Evolutionary conservation across 176 grass and related monocot species (phyloP), one percentile per base, ranked within the genome.

Genomic region (Triticum timopheevii): DNA sequence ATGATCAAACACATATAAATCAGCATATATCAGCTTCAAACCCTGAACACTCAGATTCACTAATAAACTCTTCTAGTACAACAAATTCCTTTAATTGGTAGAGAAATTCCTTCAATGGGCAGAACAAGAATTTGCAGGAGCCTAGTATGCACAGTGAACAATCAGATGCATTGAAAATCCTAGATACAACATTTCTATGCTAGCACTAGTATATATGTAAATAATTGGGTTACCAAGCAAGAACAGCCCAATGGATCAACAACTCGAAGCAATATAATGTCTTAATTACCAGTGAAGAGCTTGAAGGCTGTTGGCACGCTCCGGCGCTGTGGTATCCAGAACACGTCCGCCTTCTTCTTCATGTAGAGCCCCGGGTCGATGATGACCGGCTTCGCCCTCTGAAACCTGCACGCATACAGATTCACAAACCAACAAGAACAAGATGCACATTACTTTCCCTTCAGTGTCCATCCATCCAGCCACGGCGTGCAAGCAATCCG

Each of bases 301-400:
- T 91, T 93, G 89, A 93, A 93, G 35, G 92, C 92, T 2, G 89
- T 93, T 0, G 92, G 92, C 1, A 93, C 89, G 1, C 92, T 93
- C 20, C 92, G 84, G 24, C 92, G 84, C 76, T 93, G 89, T 1
- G 89, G 89, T 31, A 93, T 88, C 89, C 89, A 93, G 70, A 93
- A 93, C 4, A 93, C 92, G 70, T 93, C 89, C 0, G 86, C 79
- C 35, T 91, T 93, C 86, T 91, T 88, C 80, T 84, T 83, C 89
- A 93, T 86, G 70, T 93, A 93, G 73, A 93, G 87, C 31, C 92
- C 92, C 1, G 92, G 92, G 87, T 93, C 92, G 75, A 93, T 93
- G 84, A 93, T 89, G 10, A 93, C 86, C 0, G 92, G 92, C 76
- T 93, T 93, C 4, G 92, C 92, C 86, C 92, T 90, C 49, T 93